Evolutionary conservation across 2,329 filamentous ascomycete species (phyloP), one percentile per base, ranked within the genome.

Genomic region (Dactylellina sp.): DNA sequence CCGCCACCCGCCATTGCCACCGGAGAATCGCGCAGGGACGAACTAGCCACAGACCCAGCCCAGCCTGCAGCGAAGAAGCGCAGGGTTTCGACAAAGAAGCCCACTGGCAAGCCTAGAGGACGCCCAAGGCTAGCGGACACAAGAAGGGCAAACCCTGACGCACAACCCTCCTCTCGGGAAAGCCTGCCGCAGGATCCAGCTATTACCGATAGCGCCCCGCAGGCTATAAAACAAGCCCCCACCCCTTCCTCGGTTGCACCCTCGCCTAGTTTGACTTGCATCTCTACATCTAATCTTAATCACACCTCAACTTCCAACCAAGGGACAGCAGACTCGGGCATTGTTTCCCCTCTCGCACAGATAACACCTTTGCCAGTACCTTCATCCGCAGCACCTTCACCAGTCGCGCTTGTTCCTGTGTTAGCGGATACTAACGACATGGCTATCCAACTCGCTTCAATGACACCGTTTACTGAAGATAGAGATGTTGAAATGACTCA

Each of bases 171-270:
- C 46, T 57, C 70, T 50, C 70, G 61, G 61, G 70, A 74, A 49
- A 50, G 60, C 42, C 61, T 66, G 44, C 70, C 70, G 70, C 70
- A 74, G 70, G 70, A 74, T 74, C 70, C 70, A 74, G 56, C 55
- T 61, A 46, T 55, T 16, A 20, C 53, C 49, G 70, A 74, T 50
- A 20, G 25, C 28, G 46, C 44, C 37, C 37, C 55, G 22, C 55
- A 42, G 32, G 16, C 61, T 74, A 74, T 74, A 74, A 74, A 74
- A 74, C 70, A 74, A 49, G 70, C 70, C 5, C 70, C 61, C 5
- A 74, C 70, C 55, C 70, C 70, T 16, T 74, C 70, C 56, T 74
- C 70, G 46, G 70, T 40, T 50, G 70, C 70, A 14, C 70, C 70
- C 49, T 74, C 70, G 49, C 70, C 70, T 66, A 74, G 49, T 24